Base-by-base conservation (phyloP, 2,329 filamentous ascomycete genomes). In the Calonectria naviculata region DNA sequence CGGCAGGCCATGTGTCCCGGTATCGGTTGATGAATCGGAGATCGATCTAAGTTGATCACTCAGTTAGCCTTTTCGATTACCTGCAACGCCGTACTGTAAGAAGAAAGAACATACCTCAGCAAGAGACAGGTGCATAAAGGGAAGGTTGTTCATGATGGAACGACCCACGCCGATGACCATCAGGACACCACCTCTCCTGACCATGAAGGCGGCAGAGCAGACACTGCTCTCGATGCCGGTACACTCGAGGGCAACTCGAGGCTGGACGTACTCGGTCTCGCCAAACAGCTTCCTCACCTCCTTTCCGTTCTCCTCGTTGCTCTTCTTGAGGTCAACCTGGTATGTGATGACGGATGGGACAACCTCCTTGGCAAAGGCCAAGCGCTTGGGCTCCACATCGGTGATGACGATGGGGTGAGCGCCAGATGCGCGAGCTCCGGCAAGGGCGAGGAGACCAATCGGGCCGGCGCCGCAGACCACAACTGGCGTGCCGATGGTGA, bases 21-120 rank as follows among this genome's bases (percentile, higher is more conserved):
- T 93, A 94, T 9, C 92, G 86, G 80, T 94, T 93, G 78, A 93
- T 93, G 82, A 94, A 94, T 42, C 88, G 89, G 29, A 94, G 84
- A 74, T 93, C 87, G 73, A 93, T 92, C 78, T 79, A 31, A 41
- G 89, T 91, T 91, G 44, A 6, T 38, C 38, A 28, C 24, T 28
- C 10, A 36, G 52, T 58, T 58, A 58, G 52, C 52, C 52, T 38
- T 58, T 58, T 58, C 31, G 52, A 34, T 41, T 58, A 34, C 52
- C n/a, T 49, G 36, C 31, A 54, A 21, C 41, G 24, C 21, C 42
- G n/a, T 19, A 24, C 3, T 13, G 12, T 19, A 5, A 73, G 1
- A 19, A 6, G 15, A 58, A 19, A 19, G 19, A 21, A 73, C 83
- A 72, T 71, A 89, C 87, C 84, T 92, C 90, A 5, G 89, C 88